A percentile compares a stretch with the other conserved stretches of the same genome.
Conservation (phyloP, 305 asterid species). For the Caryopteris hybrid region DNA sequence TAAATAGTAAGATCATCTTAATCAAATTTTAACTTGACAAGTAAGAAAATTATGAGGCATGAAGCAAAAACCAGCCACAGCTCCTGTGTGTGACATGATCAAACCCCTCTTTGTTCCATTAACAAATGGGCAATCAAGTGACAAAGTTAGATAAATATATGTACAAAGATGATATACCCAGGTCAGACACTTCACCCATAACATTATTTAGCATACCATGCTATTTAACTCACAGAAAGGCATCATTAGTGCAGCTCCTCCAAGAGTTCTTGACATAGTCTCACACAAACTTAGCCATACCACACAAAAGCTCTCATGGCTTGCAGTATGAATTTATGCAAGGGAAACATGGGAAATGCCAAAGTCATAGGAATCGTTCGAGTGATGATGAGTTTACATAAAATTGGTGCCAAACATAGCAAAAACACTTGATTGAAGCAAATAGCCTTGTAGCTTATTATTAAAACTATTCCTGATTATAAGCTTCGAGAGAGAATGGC, state of each 20-base stretch:
- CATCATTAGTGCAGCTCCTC: background rate
- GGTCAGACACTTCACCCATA: background rate
- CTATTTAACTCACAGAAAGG: background rate
- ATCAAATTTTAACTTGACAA: conserved; percentile 7
- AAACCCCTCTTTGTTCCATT: background rate
- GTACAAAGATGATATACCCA: background rate
- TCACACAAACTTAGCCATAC: background rate
- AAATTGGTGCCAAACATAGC: background rate
- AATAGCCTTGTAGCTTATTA: background rate
- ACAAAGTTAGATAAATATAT: background rate
- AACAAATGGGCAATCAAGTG: background rate
- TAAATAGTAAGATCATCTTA: background rate
- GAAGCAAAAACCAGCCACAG: background rate
- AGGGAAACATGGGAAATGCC: background rate
- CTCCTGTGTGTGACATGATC: background rate
- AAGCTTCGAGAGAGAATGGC: background rate
- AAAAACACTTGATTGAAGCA: background rate
- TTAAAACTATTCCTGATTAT: background rate
- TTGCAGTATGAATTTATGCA: background rate
- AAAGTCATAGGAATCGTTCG: conserved; percentile 10
- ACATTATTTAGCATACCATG: background rate
- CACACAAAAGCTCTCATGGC: background rate
- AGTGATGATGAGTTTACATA: conserved; percentile 1
- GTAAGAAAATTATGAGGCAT: background rate
- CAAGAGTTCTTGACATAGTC: background rate